Evolutionary conservation across 140 eudicot species (phyloP).

Genomic region (Anethum foeniculum): DNA sequence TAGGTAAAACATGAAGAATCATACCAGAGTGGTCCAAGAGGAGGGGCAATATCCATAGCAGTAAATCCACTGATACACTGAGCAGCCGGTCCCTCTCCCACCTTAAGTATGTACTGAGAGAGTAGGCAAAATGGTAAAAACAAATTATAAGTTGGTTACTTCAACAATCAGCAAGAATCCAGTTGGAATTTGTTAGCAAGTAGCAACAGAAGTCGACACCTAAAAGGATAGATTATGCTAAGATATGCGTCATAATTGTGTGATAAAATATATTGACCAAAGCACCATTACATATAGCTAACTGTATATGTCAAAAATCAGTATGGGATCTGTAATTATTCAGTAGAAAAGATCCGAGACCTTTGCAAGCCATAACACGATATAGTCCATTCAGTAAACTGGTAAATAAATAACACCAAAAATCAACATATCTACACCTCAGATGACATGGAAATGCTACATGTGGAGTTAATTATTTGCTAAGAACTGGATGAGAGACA

Average conservation of each 20-base stretch:
- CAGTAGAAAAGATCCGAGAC: background rate
- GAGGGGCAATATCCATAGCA: constrained; percentile 28
- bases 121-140: background rate
- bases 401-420: too few species aligned
- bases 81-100: constrained; percentile 36
- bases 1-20: background rate
- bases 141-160: background rate
- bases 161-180: background rate
- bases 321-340: background rate
- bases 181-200: background rate
- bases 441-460: background rate
- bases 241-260: background rate
- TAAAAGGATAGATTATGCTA: background rate
- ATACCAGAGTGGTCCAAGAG: constrained; percentile 41
- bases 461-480: background rate
- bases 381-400: background rate
- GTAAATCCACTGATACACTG: constrained; percentile 45
- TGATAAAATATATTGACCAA: background rate
- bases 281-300: background rate
- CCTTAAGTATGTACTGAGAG: constrained; percentile 63
- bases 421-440: too few species aligned
- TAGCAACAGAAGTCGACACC: background rate
- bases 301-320: background rate
- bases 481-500: background rate
- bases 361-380: background rate